Evolutionary conservation across 345 rosid species (phyloP).

Genomic region (Theobroma cacao): DNA sequence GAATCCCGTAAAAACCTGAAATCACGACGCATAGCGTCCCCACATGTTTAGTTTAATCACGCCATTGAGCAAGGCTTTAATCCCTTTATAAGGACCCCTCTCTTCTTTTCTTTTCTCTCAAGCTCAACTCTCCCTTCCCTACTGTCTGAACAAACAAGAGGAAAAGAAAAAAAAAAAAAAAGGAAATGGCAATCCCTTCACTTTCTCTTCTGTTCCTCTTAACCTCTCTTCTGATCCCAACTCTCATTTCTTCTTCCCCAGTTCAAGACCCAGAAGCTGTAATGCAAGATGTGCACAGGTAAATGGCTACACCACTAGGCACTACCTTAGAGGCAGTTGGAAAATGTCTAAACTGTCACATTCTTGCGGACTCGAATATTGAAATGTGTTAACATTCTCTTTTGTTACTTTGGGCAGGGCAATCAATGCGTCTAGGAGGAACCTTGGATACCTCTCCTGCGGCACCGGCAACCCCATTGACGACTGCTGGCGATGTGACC

Average conservation of each 20-base stretch:
- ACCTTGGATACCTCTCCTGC: conserved; percentile 62
- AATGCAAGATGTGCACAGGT: conserved; percentile 67
- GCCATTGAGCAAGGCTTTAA: conserved; percentile 23
- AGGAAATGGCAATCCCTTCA: conserved; percentile 26
- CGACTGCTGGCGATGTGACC: conserved; percentile 86
- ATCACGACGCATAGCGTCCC: conserved; percentile 45
- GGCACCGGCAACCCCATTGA: conserved; percentile 79
- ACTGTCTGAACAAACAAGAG: not conserved
- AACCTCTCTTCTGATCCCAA: conserved; percentile 21
- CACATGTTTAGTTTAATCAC: conserved; percentile 33
- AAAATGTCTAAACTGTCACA: not conserved
- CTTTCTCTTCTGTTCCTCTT: conserved; percentile 35
- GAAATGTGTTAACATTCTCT: not conserved
- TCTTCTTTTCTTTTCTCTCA: conserved; percentile 1
- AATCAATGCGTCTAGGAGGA: conserved; percentile 66
- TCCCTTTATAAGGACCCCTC: conserved; percentile 35
- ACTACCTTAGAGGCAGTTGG: not conserved
- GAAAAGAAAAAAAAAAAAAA: not conserved
- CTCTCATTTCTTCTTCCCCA: conserved; percentile 38
- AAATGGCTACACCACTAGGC: not conserved
- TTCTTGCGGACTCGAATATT: not conserved
- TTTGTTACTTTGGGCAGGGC: conserved; percentile 37
- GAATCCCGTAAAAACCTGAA: conserved; percentile 47
- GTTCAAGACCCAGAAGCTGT: conserved; percentile 59
- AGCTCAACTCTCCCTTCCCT: conserved; percentile 9